Conservation (phyloP, 2,329 filamentous ascomycete species). For the Monilinia vaccinii-corymbosi region DNA sequence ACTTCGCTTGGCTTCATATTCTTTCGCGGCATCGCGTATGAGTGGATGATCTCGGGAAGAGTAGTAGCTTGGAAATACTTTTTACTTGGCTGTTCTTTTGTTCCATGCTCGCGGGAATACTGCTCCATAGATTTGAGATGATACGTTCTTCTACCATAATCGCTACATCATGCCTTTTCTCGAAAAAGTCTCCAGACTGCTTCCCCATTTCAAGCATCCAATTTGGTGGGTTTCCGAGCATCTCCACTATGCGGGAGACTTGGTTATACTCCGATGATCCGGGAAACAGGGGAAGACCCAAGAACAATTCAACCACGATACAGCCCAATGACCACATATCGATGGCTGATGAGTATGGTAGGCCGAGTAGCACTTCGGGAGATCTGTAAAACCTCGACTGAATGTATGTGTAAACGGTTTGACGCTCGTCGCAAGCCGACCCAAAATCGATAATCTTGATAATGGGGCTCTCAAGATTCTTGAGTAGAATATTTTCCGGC, state of each 20-base stretch:
- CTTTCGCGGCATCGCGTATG: slow-evolving; percentile 96
- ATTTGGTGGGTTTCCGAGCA: slow-evolving; percentile 90
- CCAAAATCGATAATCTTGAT: slow-evolving; percentile 99
- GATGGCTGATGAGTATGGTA: slow-evolving; percentile 96
- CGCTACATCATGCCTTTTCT: slow-evolving; percentile 70
- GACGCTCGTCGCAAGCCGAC: slow-evolving; percentile 93
- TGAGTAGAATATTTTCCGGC: slow-evolving; percentile 93
- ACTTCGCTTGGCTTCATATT: slow-evolving; percentile 98
- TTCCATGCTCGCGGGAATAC: slow-evolving; percentile 89
- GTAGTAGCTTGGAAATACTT: slow-evolving; percentile 97
- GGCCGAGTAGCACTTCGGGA: slow-evolving; percentile 86
- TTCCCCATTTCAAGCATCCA: slow-evolving; percentile 99
- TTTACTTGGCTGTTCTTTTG: slow-evolving; percentile 98
- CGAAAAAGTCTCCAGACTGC: slow-evolving; percentile 94
- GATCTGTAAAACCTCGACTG: slow-evolving; percentile 97
- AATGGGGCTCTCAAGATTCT: slow-evolving; percentile 96
- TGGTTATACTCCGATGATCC: slow-evolving; percentile 99
- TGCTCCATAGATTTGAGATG: slow-evolving; percentile 96
- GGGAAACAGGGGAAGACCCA: slow-evolving; percentile 88
- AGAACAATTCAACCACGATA: slow-evolving; percentile 95
- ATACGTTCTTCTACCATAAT: slow-evolving; percentile 85
- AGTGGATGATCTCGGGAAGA: slow-evolving; percentile 92
- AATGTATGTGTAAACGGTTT: slow-evolving; percentile 98
- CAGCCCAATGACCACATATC: slow-evolving; percentile 99
- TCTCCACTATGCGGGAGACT: slow-evolving; percentile 92